Percentiles rank a stretch among this genome's conserved stretches.
These are phyloP conservation scores for Uncinocarpus reesii DNA, from an alignment of 2,329 filamentous ascomycete genomes.

Conservation along the genomic window DNA sequence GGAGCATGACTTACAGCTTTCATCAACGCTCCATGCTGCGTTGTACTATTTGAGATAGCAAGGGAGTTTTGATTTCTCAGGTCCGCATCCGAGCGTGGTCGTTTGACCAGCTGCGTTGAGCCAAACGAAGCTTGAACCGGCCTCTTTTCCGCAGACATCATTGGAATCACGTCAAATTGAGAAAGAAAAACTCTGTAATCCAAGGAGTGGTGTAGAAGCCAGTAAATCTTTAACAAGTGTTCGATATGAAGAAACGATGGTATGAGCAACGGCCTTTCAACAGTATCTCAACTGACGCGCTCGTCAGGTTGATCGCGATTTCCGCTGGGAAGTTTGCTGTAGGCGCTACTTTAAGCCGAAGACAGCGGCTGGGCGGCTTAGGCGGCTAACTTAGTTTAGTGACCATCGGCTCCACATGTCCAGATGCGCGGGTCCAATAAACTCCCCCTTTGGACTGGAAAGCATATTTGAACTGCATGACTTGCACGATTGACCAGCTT, in stretches of 20 bases:
- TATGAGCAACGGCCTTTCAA: no score
- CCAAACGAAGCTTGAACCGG: slow-evolving; percentile 76
- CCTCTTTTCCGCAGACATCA: slow-evolving; percentile 85
- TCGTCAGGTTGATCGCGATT: no score
- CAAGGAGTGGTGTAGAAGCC: no score
- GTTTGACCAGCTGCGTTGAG: slow-evolving; percentile 69
- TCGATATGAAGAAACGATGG: no score
- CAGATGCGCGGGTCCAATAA: slow-evolving; percentile 3
- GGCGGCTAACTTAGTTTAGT: slow-evolving; percentile 1
- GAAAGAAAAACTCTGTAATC: not conserved
- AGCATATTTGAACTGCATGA: slow-evolving; percentile 8
- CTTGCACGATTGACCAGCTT: no score
- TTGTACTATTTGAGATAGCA: slow-evolving; percentile 47
- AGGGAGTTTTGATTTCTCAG: slow-evolving; percentile 45
- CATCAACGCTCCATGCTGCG: slow-evolving; percentile 53
- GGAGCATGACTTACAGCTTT: slow-evolving; percentile 49
- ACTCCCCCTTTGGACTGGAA: not conserved
- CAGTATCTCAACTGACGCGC: no score
- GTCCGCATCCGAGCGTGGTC: slow-evolving; percentile 62
- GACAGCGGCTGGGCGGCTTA: not conserved
- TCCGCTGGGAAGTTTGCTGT: not conserved
- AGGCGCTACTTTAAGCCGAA: not conserved
- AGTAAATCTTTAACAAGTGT: no score
- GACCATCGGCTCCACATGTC: not conserved
- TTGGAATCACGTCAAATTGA: slow-evolving; percentile 16